Evolutionary conservation across 331 rosid species (phyloP).

Genomic region (Pyrus hybrid): DNA sequence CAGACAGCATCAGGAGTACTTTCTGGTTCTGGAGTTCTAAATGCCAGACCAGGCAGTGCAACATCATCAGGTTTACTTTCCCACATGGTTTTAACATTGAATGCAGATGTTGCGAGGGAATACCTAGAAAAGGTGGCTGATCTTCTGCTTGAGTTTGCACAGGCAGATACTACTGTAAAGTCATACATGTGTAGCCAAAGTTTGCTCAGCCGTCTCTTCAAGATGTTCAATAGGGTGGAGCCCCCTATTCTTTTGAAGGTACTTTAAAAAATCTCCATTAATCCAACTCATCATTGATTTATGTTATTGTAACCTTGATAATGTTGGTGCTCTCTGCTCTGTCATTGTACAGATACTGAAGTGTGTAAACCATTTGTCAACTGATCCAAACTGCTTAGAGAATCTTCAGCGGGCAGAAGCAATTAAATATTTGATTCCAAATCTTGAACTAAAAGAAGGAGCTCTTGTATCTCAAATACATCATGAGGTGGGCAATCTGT

Average conservation of each 20-base stretch:
- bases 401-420: conserved; percentile 99
- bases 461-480: conserved; percentile 87
- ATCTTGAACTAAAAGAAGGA: conserved; percentile 98
- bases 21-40: conserved; percentile 97
- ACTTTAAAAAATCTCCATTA: conserved; percentile 4
- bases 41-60: conserved; percentile 99
- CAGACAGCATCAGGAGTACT: conserved; percentile 98
- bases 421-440: conserved; percentile 92
- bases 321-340: conserved; percentile 11
- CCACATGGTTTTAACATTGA: conserved; percentile 90
- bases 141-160: conserved; percentile 98
- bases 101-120: conserved; percentile 93
- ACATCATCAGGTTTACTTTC: conserved; percentile 96
- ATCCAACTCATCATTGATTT: background rate
- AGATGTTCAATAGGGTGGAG: conserved; percentile 98
- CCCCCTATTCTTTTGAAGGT: conserved; percentile 96
- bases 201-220: conserved; percentile 97
- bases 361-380: conserved; percentile 87
- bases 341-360: conserved; percentile 60
- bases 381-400: conserved; percentile 99
- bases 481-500: conserved; percentile 58
- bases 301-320: conserved; percentile 11
- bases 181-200: conserved; percentile 95
- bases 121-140: conserved; percentile 96
- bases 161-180: conserved; percentile 93